Evolutionary conservation across 2,329 filamentous ascomycete species (phyloP).

Genomic region (Trichoderma atrobrunneum): DNA sequence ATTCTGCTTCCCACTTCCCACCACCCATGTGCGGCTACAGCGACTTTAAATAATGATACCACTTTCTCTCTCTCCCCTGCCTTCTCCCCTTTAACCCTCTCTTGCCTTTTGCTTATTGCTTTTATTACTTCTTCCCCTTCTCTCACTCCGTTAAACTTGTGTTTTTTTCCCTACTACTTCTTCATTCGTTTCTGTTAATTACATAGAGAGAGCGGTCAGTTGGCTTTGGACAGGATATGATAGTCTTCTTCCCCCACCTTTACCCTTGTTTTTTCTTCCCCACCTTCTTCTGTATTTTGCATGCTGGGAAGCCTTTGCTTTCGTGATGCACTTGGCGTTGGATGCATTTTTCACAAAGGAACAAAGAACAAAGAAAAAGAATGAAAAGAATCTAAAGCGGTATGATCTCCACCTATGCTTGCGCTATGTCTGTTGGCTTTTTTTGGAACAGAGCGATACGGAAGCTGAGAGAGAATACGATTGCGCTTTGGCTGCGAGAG

Average conservation of each 20-base stretch:
- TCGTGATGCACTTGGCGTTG: slow-evolving; percentile 18
- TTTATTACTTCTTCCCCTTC: background rate
- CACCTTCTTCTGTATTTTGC: background rate
- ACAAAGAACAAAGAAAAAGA: background rate
- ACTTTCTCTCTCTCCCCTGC: background rate
- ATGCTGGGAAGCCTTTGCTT: background rate
- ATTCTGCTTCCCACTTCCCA: background rate
- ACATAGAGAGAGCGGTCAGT: slow-evolving; percentile 14
- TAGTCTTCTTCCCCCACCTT: background rate
- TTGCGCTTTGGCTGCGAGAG: background rate
- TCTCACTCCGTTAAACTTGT: background rate
- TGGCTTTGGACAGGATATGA: slow-evolving; percentile 18
- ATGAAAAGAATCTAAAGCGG: background rate
- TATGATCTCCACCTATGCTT: background rate
- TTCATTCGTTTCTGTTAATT: slow-evolving; percentile 13
- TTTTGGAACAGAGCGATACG: background rate
- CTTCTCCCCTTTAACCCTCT: background rate
- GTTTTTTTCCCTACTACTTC: background rate
- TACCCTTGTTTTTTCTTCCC: background rate
- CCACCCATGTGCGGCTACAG: background rate
- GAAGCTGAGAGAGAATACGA: background rate
- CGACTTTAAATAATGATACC: slow-evolving; percentile 18
- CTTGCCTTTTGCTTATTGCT: background rate
- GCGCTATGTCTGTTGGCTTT: background rate
- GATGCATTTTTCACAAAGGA: slow-evolving; percentile 13